These are phyloP conservation scores for Cryptococcus hybrid DNA, from an alignment of 1,284 basidiomycete species.

Conservation along the genomic window DNA sequence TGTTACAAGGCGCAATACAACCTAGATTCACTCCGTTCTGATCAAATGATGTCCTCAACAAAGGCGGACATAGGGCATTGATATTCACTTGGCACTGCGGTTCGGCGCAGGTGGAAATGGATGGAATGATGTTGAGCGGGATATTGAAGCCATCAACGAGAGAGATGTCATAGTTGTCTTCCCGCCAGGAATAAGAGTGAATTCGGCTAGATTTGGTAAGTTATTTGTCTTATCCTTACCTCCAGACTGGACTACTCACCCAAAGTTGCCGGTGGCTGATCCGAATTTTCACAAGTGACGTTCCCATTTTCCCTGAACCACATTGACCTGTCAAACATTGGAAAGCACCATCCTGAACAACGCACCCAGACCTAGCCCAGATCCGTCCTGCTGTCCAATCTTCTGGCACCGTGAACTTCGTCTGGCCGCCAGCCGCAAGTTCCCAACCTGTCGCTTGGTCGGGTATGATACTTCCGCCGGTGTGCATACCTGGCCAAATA, in stretches of 20 bases:
- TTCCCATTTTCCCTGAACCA: slow-evolving; percentile 15
- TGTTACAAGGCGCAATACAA: slow-evolving; percentile 25
- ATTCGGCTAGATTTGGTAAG: slow-evolving; percentile 22
- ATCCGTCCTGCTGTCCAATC: slow-evolving; percentile 27
- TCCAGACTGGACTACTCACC: slow-evolving; percentile 8
- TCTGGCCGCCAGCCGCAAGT: slow-evolving; percentile 8
- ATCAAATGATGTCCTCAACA: slow-evolving; percentile 14
- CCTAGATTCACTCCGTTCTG: slow-evolving; percentile 24
- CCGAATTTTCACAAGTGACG: slow-evolving; percentile 16
- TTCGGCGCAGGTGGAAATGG: slow-evolving; percentile 11
- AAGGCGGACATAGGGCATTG: slow-evolving; percentile 15
- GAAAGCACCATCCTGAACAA: slow-evolving; percentile 18
- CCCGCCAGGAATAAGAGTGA: slow-evolving; percentile 16
- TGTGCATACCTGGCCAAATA: slow-evolving; percentile 28
- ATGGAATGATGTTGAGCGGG: slow-evolving; percentile 25
- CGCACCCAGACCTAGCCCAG: slow-evolving; percentile 33
- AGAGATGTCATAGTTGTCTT: slow-evolving; percentile 33
- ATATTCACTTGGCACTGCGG: slow-evolving; percentile 26
- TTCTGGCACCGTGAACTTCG: slow-evolving; percentile 20
- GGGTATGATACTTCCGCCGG: slow-evolving; percentile 10
- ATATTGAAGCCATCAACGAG: slow-evolving; percentile 40
- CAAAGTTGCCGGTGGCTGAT: slow-evolving; percentile 10
- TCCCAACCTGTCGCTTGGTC: slow-evolving; percentile 30
- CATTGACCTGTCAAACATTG: slow-evolving; percentile 28
- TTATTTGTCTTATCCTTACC: neutral